phyloP scores from a whole-genome alignment of 2,329 filamentous ascomycete genomes.

The Fusarium sulawesiense region DNA sequence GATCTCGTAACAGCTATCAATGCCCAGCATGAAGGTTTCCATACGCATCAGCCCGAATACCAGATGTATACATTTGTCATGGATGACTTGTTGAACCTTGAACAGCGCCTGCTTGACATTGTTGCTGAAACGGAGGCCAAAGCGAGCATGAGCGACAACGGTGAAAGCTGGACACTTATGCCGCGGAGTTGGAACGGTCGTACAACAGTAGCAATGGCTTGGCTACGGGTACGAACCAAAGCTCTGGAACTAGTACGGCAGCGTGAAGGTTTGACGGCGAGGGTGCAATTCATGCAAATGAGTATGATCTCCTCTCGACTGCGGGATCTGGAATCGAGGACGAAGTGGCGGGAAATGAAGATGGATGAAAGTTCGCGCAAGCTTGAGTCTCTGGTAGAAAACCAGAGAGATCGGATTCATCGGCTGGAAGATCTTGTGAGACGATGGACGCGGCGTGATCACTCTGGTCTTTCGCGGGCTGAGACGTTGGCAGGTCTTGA shows the following conservation, averaged over 20 bases:
- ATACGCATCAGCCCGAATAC: slow-evolving; percentile 51
- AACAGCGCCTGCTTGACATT: slow-evolving; percentile 58
- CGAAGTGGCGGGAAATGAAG: slow-evolving; percentile 47
- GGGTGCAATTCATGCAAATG: slow-evolving; percentile 62
- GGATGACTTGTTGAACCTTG: slow-evolving; percentile 58
- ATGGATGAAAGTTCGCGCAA: slow-evolving; percentile 46
- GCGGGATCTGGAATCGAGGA: slow-evolving; percentile 51
- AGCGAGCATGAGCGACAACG: slow-evolving; percentile 37
- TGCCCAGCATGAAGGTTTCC: slow-evolving; percentile 41
- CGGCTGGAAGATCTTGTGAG: slow-evolving; percentile 37
- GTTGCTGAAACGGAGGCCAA: slow-evolving; percentile 56
- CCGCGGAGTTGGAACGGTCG: slow-evolving; percentile 53
- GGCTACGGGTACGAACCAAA: slow-evolving; percentile 58
- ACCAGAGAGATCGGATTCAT: slow-evolving; percentile 43
- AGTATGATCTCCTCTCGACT: slow-evolving; percentile 60
- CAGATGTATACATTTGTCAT: slow-evolving; percentile 62
- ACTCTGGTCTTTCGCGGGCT: slow-evolving; percentile 20
- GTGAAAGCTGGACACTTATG: slow-evolving; percentile 52
- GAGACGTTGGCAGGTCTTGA: slow-evolving; percentile 24
- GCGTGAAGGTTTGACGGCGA: slow-evolving; percentile 57
- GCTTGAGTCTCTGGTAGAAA: slow-evolving; percentile 41
- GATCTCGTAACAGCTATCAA: slow-evolving; percentile 54
- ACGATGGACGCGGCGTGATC: slow-evolving; percentile 22
- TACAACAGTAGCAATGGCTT: slow-evolving; percentile 56
- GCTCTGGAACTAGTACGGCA: slow-evolving; percentile 59